Conservation (phyloP, 371 early-diverging fungal species). For the Haplosporangium sp. region DNA sequence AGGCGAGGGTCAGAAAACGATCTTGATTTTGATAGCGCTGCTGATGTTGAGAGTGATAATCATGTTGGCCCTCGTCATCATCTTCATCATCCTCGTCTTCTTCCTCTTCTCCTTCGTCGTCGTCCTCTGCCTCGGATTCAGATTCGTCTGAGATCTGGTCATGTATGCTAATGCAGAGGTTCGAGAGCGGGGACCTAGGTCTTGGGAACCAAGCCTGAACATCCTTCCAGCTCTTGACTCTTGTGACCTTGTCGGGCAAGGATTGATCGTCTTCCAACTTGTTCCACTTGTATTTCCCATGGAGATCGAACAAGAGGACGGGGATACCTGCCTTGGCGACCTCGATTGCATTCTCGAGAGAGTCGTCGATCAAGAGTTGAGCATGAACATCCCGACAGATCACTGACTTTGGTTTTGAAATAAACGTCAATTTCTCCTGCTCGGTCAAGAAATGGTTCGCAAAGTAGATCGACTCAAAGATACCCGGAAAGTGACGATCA, state of each 20-base stretch:
- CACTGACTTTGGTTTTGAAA: slow-evolving; percentile 62
- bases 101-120: slow-evolving; percentile 32
- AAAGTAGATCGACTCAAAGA: slow-evolving; percentile 66
- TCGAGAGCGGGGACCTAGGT: slow-evolving; percentile 61
- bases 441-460: slow-evolving; percentile 61
- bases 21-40: slow-evolving; percentile 13
- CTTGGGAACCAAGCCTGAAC: slow-evolving; percentile 61
- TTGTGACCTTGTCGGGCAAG: slow-evolving; percentile 57
- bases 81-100: slow-evolving; percentile 22
- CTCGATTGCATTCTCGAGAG: slow-evolving; percentile 59
- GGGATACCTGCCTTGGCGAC: slow-evolving; percentile 58
- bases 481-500: slow-evolving; percentile 61
- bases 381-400: slow-evolving; percentile 66
- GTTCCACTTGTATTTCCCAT: slow-evolving; percentile 62
- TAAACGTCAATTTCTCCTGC: slow-evolving; percentile 57
- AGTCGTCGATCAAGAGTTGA: slow-evolving; percentile 63
- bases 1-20: slow-evolving; percentile 14
- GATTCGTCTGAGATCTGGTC: slow-evolving; percentile 55
- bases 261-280: slow-evolving; percentile 49
- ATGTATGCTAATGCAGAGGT: slow-evolving; percentile 37
- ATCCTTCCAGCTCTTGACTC: slow-evolving; percentile 62
- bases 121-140: slow-evolving; percentile 17
- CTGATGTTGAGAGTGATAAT: slow-evolving; percentile 5
- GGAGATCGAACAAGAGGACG: slow-evolving; percentile 59
- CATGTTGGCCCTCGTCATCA: slow-evolving; percentile 12